A percentile compares a stretch with the other conserved stretches of the same genome.
phyloP scores from a whole-genome alignment of 2,329 filamentous ascomycete species.

The Pseudopithomyces chartarum region DNA sequence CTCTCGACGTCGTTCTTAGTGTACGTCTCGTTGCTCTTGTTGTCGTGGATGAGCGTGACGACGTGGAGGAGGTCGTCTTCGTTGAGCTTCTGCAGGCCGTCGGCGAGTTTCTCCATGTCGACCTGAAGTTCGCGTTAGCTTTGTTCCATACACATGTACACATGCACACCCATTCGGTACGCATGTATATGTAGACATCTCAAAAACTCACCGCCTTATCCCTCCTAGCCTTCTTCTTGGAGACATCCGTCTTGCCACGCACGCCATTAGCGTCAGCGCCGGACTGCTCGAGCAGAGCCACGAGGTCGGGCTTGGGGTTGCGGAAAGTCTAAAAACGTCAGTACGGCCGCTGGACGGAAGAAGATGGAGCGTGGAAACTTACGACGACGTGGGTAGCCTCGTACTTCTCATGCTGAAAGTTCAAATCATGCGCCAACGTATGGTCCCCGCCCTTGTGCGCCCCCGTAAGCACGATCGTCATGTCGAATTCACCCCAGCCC shows the following conservation, averaged over 20 bases:
- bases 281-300: constrained; percentile 79
- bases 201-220: constrained; percentile 62
- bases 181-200: too few species aligned
- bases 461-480: constrained; percentile 81
- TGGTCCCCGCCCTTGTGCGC: constrained; percentile 86
- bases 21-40: constrained; percentile 92
- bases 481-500: constrained; percentile 98
- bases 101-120: constrained; percentile 96
- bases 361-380: too few species aligned
- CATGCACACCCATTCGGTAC: too few species aligned
- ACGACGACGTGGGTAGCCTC: constrained; percentile 79
- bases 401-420: constrained; percentile 82
- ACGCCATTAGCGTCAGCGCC: constrained; percentile 67
- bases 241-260: constrained; percentile 68
- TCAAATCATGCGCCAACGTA: constrained; percentile 82
- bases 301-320: constrained; percentile 86
- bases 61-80: constrained; percentile 95
- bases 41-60: constrained; percentile 97
- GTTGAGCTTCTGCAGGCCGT: constrained; percentile 82
- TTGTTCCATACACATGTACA: too few species aligned
- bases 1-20: constrained; percentile 97
- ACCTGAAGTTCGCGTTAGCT: constrained; percentile 49
- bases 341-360: too few species aligned
- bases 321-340: constrained; percentile 69
- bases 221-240: constrained; percentile 76